phyloP scores from a whole-genome alignment of 2,329 filamentous ascomycete genomes.

The Periconia macrospinosa region DNA sequence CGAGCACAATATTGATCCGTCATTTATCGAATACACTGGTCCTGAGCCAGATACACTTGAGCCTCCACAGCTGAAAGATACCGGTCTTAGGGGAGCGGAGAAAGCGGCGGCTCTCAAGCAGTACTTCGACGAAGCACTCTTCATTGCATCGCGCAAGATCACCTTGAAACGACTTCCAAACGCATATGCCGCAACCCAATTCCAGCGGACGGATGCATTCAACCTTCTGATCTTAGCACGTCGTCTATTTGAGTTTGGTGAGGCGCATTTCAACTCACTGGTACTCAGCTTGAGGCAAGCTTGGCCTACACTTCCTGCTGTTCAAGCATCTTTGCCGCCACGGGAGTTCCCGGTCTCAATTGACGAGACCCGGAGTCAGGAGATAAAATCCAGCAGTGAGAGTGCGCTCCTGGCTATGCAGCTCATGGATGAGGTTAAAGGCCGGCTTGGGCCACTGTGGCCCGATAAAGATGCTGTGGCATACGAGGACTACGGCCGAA shows the following conservation, averaged over 20 bases:
- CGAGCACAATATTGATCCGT: conserved; percentile 17
- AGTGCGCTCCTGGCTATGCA: no score
- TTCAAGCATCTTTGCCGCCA: no score
- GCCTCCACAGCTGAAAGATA: conserved; percentile 6
- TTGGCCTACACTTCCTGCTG: no score
- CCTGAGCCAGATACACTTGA: conserved; percentile 12
- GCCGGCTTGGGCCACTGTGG: no score
- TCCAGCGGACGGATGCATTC: conserved; percentile 9
- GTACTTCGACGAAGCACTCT: conserved; percentile 8
- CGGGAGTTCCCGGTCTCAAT: no score
- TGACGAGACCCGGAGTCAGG: no score
- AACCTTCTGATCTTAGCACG: conserved; percentile 12
- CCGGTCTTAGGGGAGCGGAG: conserved; percentile 11
- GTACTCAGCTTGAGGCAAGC: no score
- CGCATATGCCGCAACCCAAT: conserved; percentile 7
- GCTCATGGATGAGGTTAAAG: no score
- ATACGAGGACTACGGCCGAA: no score
- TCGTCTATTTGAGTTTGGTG: conserved; percentile 13
- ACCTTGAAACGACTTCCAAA: conserved; percentile 9
- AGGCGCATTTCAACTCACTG: conserved; percentile 9
- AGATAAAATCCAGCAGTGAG: no score
- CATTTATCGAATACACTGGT: conserved; percentile 14
- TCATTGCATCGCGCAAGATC: conserved; percentile 14
- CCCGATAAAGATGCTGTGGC: no score
- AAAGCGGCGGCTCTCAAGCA: conserved; percentile 6